Base-by-base conservation (phyloP, 371 early-diverging fungal genomes). In the Mucor ambiguus region DNA sequence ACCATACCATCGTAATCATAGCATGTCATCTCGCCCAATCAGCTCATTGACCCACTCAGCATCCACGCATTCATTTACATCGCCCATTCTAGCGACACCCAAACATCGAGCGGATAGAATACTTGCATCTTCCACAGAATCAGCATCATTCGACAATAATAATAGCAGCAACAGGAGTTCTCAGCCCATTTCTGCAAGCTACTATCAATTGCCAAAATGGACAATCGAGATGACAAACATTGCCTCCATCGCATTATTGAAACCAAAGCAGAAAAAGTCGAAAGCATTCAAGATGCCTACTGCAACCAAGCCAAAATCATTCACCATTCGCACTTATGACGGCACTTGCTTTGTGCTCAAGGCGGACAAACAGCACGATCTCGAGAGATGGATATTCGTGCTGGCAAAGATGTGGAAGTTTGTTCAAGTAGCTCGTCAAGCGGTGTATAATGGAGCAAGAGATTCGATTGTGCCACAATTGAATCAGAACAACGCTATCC, bases 381-480 rank as follows among this genome's bases (percentile, higher is more conserved):
- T 72, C 29, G 76, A 76, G 33, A 28, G 73, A 8, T 76, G 76
- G 76, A 43, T 73, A 32, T 76, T 76, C 38, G 73, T 76, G 33
- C 60, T 76, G 12, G 66, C 72, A 18, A 72, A 73, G 29, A 69
- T 76, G 70, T 67, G 73, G 61, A 67, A 67, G 56, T 55, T 63
- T 43, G 33, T 37, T 26, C 62, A 52, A 35, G 35, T 33, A 4
- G 41, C 58, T 24, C 60, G 60, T 10, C 46, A 46, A 22, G 22
- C 22, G 46, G 1, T 46, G 46, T 46, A 46, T 46, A 41, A 37
- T 37, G 37, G 37, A 37, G 3, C 41, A 18, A 9, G 22, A 22
- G 5, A 46, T 46, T 44, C 46, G 24, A 46, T 46, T 22, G 46
- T 46, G 22, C 46, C 46, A 46, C 46, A 22, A 22, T 22, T 46